A percentile compares a stretch with the other conserved stretches of the same genome.
These are phyloP conservation scores for Lomentospora prolificans DNA, from an alignment of 2,329 filamentous ascomycete genomes.

Conservation along the genomic window DNA sequence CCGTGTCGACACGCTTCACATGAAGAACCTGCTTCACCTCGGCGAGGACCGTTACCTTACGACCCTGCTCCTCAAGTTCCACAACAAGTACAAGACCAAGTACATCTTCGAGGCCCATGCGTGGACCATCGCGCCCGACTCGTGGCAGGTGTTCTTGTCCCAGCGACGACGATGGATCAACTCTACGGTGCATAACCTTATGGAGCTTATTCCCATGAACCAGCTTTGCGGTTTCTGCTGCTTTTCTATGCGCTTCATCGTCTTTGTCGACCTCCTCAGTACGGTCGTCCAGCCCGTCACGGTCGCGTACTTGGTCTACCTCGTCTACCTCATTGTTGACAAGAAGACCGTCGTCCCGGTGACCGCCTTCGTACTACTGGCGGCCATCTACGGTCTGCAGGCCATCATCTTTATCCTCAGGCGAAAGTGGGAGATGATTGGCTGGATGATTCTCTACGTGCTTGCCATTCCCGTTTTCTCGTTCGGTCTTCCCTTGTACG, in stretches of 20 bases:
- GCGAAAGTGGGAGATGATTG: constrained; percentile 99
- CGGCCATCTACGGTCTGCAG: constrained; percentile 93
- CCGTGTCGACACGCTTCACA: constrained; percentile 93
- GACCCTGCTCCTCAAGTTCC: constrained; percentile 84
- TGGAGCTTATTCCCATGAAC: constrained; percentile 85
- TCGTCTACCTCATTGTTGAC: constrained; percentile 63
- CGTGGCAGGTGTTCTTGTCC: constrained; percentile 88
- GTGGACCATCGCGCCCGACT: constrained; percentile 95
- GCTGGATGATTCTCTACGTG: constrained; percentile 97
- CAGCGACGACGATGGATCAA: constrained; percentile 99
- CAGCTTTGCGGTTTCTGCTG: constrained; percentile 99
- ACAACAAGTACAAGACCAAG: constrained; percentile 95
- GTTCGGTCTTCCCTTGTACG: constrained; percentile 79
- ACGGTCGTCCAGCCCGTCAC: constrained; percentile 89
- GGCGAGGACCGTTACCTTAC: constrained; percentile 97
- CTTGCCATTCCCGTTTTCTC: constrained; percentile 85
- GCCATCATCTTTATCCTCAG: constrained; percentile 94
- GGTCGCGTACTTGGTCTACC: constrained; percentile 78
- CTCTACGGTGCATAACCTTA: constrained; percentile 94
- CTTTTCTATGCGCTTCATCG: constrained; percentile 98
- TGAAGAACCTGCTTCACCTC: constrained; percentile 95
- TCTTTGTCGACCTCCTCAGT: constrained; percentile 86
- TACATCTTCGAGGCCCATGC: constrained; percentile 87
- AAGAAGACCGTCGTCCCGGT: constrained; percentile 61
- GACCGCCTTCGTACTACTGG: constrained; percentile 82